Conservation (phyloP, 371 early-diverging fungal genomes). For the Batkoa obscura region DNA sequence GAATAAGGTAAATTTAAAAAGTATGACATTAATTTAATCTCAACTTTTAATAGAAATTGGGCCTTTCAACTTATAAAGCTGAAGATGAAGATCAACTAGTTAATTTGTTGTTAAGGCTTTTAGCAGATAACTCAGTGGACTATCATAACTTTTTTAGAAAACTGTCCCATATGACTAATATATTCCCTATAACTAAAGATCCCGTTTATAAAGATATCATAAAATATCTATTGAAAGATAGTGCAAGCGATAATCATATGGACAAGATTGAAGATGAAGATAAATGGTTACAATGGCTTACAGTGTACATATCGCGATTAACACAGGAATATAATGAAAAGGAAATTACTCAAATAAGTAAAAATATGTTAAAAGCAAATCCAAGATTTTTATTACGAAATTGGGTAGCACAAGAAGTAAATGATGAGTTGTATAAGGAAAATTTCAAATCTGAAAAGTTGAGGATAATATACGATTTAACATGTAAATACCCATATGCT, state of each 20-base stretch:
- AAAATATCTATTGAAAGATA: background rate
- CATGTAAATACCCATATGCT: no score
- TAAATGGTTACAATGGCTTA: slow-evolving; percentile 2
- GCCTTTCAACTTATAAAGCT: slow-evolving; percentile 3
- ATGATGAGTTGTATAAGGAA: no score
- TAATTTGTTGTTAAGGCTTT: slow-evolving; percentile 43
- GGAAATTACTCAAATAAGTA: background rate
- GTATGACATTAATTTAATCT: background rate
- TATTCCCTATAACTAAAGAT: background rate
- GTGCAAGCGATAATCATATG: background rate
- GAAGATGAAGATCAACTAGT: slow-evolving; percentile 33
- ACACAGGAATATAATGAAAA: slow-evolving; percentile 7
- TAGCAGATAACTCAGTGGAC: slow-evolving; percentile 35
- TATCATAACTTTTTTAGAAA: slow-evolving; percentile 53
- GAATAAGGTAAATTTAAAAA: slow-evolving; percentile 26
- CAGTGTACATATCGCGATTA: slow-evolving; percentile 2
- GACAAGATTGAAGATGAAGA: background rate
- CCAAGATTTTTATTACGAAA: slow-evolving; percentile 53
- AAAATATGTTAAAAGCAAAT: slow-evolving; percentile 15
- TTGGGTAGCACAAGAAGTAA: slow-evolving; percentile 48
- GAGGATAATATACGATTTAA: no score
- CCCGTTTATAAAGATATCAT: background rate
- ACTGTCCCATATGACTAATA: slow-evolving; percentile 14
- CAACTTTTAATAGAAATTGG: slow-evolving; percentile 5
- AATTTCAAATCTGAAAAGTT: no score